These are phyloP conservation scores for Phylloporus sp. DNA, from an alignment of 768 basidiomycete species.

Conservation along the genomic window DNA sequence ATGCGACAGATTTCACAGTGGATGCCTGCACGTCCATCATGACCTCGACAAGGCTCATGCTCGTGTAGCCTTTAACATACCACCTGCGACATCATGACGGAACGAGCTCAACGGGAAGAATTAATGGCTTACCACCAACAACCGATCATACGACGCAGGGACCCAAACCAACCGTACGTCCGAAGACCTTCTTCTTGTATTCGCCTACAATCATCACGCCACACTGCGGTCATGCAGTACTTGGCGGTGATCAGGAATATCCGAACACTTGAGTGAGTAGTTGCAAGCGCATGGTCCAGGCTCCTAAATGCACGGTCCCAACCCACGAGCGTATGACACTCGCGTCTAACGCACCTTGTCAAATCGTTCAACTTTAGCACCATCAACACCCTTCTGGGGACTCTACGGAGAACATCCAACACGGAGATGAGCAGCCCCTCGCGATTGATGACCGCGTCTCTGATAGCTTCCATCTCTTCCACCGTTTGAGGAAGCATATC, in stretches of 20 bases:
- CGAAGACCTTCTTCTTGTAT: slow-evolving; percentile 51
- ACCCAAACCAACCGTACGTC: slow-evolving; percentile 35
- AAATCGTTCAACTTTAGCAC: slow-evolving; percentile 83
- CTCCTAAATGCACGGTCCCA: slow-evolving; percentile 40
- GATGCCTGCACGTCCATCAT: slow-evolving; percentile 61
- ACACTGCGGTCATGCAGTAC: slow-evolving; percentile 77
- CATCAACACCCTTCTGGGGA: slow-evolving; percentile 83
- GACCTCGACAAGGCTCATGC: slow-evolving; percentile 50
- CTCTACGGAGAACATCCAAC: slow-evolving; percentile 79
- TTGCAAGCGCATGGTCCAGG: slow-evolving; percentile 79
- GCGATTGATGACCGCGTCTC: slow-evolving; percentile 72
- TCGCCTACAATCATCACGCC: slow-evolving; percentile 59
- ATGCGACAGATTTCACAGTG: slow-evolving; percentile 49
- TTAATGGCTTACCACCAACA: slow-evolving; percentile 64
- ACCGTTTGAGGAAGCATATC: slow-evolving; percentile 68
- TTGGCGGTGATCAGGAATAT: slow-evolving; percentile 90
- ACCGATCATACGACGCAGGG: slow-evolving; percentile 54
- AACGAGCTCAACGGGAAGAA: background rate
- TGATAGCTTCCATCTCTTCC: slow-evolving; percentile 75
- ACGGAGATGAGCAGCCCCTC: slow-evolving; percentile 84
- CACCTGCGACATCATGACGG: slow-evolving; percentile 39
- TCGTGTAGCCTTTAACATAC: slow-evolving; percentile 50
- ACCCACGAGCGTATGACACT: background rate
- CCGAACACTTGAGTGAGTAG: slow-evolving; percentile 82
- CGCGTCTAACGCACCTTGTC: slow-evolving; percentile 47